phyloP scores from a whole-genome alignment of 2,329 filamentous ascomycete species.

The Trichoderma koningiopsis region DNA sequence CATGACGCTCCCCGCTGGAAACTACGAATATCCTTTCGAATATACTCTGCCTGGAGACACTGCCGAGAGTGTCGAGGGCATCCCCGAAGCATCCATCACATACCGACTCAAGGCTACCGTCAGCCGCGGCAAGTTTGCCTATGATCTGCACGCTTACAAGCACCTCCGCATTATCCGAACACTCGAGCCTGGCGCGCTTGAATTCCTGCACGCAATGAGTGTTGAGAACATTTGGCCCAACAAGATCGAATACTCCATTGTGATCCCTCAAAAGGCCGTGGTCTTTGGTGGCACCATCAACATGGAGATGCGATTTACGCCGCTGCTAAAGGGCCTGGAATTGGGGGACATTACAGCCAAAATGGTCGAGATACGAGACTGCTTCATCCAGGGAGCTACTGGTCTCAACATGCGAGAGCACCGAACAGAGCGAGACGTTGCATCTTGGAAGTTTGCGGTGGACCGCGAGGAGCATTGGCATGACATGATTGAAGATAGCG shows the following conservation, averaged over 20 bases:
- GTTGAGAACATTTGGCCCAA: slow-evolving; percentile 98
- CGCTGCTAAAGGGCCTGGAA: slow-evolving; percentile 82
- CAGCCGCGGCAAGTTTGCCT: slow-evolving; percentile 81
- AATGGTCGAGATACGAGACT: slow-evolving; percentile 77
- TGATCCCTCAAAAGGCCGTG: slow-evolving; percentile 90
- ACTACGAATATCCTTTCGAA: slow-evolving; percentile 84
- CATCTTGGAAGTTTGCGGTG: slow-evolving; percentile 59
- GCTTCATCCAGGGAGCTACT: slow-evolving; percentile 53
- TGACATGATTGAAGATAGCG: slow-evolving; percentile 67
- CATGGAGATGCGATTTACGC: slow-evolving; percentile 83
- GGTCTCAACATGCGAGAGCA: slow-evolving; percentile 56
- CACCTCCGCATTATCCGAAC: slow-evolving; percentile 77
- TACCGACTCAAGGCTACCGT: slow-evolving; percentile 92
- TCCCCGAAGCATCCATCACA: slow-evolving; percentile 81
- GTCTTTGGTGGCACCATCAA: slow-evolving; percentile 87
- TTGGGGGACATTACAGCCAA: slow-evolving; percentile 82
- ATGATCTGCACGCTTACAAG: slow-evolving; percentile 81
- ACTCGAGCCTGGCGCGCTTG: slow-evolving; percentile 72
- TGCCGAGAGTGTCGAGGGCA: slow-evolving; percentile 87
- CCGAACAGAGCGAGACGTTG: slow-evolving; percentile 66
- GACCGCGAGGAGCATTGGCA: slow-evolving; percentile 65
- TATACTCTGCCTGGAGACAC: slow-evolving; percentile 69
- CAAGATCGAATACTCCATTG: slow-evolving; percentile 94
- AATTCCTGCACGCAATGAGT: slow-evolving; percentile 85
- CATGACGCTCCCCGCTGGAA: slow-evolving; percentile 66